Percentiles rank a stretch among this genome's conserved stretches.
phyloP scores from a whole-genome alignment of 2,329 filamentous ascomycete species.

The Botrytis galanthina region DNA sequence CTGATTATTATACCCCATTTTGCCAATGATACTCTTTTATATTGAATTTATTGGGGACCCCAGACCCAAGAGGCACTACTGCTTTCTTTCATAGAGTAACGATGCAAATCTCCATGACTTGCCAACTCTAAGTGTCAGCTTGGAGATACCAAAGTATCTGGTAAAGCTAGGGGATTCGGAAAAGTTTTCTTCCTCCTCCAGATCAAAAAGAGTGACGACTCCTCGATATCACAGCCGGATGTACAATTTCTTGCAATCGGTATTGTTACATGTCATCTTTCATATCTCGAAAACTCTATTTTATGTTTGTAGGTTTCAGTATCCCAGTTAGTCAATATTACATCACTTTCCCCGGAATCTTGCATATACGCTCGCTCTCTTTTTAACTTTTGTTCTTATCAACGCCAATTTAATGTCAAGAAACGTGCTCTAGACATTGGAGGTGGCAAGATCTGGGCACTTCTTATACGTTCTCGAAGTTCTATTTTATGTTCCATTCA shows the following conservation, averaged over 20 bases:
- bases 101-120: neutral
- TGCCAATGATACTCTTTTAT: neutral
- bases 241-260: neutral
- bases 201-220: neutral
- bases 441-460: conserved; percentile 6
- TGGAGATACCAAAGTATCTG: neutral
- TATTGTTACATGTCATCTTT: neutral
- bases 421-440: neutral
- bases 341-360: conserved; percentile 8
- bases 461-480: neutral
- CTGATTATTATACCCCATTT: neutral
- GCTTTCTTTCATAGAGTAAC: neutral
- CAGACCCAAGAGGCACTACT: conserved; percentile 12
- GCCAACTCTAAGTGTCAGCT: neutral
- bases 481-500: neutral
- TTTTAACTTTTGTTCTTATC: conserved; percentile 2
- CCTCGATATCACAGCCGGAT: neutral
- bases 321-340: conserved; percentile 2
- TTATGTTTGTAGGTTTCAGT: neutral
- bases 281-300: conserved; percentile 1
- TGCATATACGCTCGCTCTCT: neutral
- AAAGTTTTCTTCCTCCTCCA: neutral
- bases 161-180: conserved; percentile 3
- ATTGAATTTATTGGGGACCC: conserved; percentile 6
- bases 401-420: neutral